Base-by-base conservation (phyloP, 345 rosid species). In the Psidium friedrichsthalianum region DNA sequence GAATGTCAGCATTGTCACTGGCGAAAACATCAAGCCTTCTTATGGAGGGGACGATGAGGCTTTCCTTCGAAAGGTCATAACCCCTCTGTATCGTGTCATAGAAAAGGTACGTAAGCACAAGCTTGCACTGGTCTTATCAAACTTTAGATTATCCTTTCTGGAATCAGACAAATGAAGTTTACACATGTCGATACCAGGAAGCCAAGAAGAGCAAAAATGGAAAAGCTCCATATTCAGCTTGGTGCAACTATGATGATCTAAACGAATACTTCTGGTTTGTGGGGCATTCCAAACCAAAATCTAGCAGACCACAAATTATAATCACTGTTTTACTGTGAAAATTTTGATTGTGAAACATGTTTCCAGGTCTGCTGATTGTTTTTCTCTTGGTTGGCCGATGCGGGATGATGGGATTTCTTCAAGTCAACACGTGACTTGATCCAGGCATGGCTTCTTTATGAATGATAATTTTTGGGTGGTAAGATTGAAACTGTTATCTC, bases 371-470 rank as follows among this genome's bases (percentile, higher is more conserved):
- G 82, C 98, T 56, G 95, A 95, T 83, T 97, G 99, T 94, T 97
- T 97, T 91, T 94, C 99, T 90, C 98, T 97, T 89, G 99, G 98
- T 88, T 97, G 99, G 98, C 98, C 99, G 44, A 97, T 97, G 99
- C 98, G 99, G 83, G 99, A 97, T 87, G 98, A 97, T 90, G 98
- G 98, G 93, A 91, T 56, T 91, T 97, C 88, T 97, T 97, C 90
- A 96, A 89, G 88, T 93, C 99, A 88, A 97, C 96, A 32, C 91
- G 90, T 84, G 93, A 93, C 83, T 82, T 13, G 90, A 86, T 85
- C 52, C 90, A 87, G 91, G 95, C 93, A 87, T 21, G 85, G 51
- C 83, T 87, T 74, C 82, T 53, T 82, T 78, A 52, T 54, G 86
- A 69, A 69, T 36, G 47, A 18, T 69, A 36, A 32, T 90, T 83